Percentiles rank a stretch among this genome's conserved stretches.
phyloP scores from a whole-genome alignment of 805 yeast genomes.

The Saturnispora serradocipensis region DNA sequence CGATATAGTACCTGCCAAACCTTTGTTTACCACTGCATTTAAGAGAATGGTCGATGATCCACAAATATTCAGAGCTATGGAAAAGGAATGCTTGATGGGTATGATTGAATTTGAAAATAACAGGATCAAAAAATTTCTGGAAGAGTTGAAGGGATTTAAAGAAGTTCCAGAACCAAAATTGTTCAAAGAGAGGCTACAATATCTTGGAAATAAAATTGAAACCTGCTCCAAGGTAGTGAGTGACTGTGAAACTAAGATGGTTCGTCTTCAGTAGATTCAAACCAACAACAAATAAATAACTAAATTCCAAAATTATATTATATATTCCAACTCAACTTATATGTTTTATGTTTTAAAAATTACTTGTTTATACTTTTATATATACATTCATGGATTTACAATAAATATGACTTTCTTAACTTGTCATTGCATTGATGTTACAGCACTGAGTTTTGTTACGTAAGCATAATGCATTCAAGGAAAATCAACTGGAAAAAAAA shows the following conservation, averaged over 20 bases:
- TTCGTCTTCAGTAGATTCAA: conserved; percentile 9
- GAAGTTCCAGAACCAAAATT: conserved; percentile 42
- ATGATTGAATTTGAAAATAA: conserved; percentile 51
- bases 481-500: not conserved
- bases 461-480: not conserved
- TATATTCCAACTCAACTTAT: not conserved
- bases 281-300: not conserved
- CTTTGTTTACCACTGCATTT: conserved; percentile 77
- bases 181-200: conserved; percentile 54
- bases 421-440: not conserved
- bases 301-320: not conserved
- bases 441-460: not conserved
- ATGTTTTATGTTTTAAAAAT: not conserved
- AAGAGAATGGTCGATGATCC: conserved; percentile 49
- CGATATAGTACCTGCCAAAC: conserved; percentile 70
- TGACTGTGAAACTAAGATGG: conserved; percentile 34
- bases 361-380: not conserved
- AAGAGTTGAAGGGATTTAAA: conserved; percentile 55
- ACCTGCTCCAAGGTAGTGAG: conserved; percentile 44
- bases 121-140: conserved; percentile 58
- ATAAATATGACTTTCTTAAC: not conserved
- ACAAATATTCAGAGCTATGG: conserved; percentile 49
- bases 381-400: not conserved
- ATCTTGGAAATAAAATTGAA: conserved; percentile 58
- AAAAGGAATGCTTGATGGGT: conserved; percentile 47